Conservation (phyloP, 1,284 basidiomycete species). For the Singerocomus rubriflavus region DNA sequence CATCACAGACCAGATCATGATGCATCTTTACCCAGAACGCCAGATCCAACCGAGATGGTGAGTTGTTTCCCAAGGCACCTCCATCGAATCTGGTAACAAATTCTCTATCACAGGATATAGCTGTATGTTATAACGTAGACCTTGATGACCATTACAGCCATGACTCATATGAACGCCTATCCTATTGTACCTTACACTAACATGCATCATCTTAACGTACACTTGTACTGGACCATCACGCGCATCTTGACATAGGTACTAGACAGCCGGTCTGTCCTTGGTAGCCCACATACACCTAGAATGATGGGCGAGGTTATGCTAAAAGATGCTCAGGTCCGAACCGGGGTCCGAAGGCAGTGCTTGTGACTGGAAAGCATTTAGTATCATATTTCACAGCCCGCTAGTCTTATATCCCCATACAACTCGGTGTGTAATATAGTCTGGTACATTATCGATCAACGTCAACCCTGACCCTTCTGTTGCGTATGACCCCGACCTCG, state of each 20-base stretch:
- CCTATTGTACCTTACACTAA: slow-evolving; percentile 16
- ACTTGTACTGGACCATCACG: slow-evolving; percentile 12
- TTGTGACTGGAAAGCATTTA: neutral
- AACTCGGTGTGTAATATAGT: neutral
- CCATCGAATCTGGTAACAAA: neutral
- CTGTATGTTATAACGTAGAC: neutral
- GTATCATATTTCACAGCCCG: neutral
- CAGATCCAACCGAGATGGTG: slow-evolving; percentile 32
- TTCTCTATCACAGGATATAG: slow-evolving; percentile 23
- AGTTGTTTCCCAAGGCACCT: slow-evolving; percentile 3
- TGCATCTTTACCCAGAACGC: slow-evolving; percentile 33
- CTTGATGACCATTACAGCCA: slow-evolving; percentile 8
- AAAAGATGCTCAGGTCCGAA: neutral
- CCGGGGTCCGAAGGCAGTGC: slow-evolving; percentile 14
- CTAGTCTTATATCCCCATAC: neutral
- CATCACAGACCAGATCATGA: slow-evolving; percentile 34
- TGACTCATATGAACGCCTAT: slow-evolving; percentile 12
- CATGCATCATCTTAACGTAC: slow-evolving; percentile 21
- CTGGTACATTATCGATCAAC: neutral
- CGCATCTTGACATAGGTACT: slow-evolving; percentile 7
- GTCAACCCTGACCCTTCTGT: too few species aligned
- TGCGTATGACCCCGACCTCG: neutral
- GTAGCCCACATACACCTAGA: neutral
- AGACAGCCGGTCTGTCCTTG: slow-evolving; percentile 24
- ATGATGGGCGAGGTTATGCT: neutral